These are phyloP conservation scores for Saccharomyces hybrid DNA, from an alignment of 1,139 yeast species.

Conservation along the genomic window DNA sequence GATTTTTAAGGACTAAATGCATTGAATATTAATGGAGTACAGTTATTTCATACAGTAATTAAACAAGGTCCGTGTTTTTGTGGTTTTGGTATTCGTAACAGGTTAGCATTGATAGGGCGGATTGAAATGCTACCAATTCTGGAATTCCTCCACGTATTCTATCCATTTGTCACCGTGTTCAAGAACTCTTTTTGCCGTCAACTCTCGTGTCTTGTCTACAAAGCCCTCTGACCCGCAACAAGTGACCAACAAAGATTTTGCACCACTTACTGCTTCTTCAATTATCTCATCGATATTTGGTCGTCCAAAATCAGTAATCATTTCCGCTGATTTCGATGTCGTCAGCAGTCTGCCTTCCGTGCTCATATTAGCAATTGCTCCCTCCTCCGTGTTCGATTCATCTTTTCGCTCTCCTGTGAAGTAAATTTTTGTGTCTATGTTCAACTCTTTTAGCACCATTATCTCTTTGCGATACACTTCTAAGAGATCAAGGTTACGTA, in stretches of 20 bases:
- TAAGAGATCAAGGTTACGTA: conserved; percentile 1
- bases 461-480: conserved; percentile 1
- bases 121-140: conserved; percentile 16
- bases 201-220: conserved; percentile 44
- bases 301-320: conserved; percentile 35
- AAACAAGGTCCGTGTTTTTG: no score
- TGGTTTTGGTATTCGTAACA: neutral
- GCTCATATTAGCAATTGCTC: neutral
- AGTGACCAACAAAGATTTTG: conserved; percentile 36
- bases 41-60: no score
- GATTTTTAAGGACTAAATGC: no score
- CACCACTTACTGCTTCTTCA: conserved; percentile 7
- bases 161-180: conserved; percentile 13
- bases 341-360: neutral
- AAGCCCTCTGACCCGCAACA: conserved; percentile 47
- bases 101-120: neutral
- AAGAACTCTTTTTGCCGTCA: conserved; percentile 27
- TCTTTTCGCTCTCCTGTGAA: neutral
- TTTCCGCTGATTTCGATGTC: neutral
- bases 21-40: no score
- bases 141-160: conserved; percentile 24
- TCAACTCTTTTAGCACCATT: neutral
- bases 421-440: neutral
- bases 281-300: conserved; percentile 39
- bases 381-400: neutral